Percentiles rank a stretch among this genome's conserved stretches.
These are phyloP conservation scores for Pseudocercospora macadamiae DNA, from an alignment of 2,329 filamentous ascomycete species.

Conservation along the genomic window DNA sequence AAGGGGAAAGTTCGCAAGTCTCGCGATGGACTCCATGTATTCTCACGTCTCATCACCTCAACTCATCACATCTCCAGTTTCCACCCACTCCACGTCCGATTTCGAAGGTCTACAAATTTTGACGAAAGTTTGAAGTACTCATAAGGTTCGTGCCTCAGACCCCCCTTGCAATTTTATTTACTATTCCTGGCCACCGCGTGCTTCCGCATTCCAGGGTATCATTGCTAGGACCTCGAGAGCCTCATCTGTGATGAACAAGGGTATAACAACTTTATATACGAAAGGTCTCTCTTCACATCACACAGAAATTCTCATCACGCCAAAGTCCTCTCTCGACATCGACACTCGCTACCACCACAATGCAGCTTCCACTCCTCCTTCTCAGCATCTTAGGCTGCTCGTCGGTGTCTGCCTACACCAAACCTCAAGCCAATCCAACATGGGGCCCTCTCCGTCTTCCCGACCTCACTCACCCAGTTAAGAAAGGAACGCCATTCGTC, in stretches of 20 bases:
- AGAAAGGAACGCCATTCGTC: constrained; percentile 11
- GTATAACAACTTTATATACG: background rate
- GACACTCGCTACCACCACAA: no score
- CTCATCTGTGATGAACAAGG: background rate
- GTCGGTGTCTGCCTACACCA: constrained; percentile 14
- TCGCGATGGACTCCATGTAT: no score
- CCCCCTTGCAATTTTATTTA: background rate
- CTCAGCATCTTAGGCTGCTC: constrained; percentile 3
- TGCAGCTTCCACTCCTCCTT: constrained; percentile 9
- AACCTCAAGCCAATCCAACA: constrained; percentile 12
- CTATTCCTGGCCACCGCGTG: background rate
- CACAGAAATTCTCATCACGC: background rate
- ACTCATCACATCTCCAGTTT: no score
- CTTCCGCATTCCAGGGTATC: background rate
- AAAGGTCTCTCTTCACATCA: background rate
- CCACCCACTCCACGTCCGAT: no score
- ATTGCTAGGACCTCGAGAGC: background rate
- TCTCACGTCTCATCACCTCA: no score
- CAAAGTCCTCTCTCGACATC: background rate
- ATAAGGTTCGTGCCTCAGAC: constrained; percentile 1
- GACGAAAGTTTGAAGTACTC: no score
- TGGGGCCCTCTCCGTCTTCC: constrained; percentile 16
- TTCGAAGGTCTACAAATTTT: no score
- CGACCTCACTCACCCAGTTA: constrained; percentile 14
- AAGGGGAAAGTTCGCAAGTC: no score